Base-by-base conservation (phyloP, 257 asterid genomes). In the Solanum tacnaense region DNA sequence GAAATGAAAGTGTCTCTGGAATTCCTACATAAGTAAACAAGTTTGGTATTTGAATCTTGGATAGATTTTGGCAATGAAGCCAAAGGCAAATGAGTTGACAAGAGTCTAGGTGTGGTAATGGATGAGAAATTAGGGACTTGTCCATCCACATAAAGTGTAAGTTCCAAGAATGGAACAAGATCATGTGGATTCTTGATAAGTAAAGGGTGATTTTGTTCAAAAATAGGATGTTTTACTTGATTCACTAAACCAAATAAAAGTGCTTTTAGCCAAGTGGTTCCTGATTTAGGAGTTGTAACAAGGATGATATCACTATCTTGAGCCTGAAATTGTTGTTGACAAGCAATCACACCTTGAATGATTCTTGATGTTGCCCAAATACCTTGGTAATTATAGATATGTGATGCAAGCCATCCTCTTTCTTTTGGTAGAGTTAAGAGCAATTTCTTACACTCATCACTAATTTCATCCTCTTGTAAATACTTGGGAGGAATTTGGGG, bases 241-340 rank as follows among this genome's bases (percentile, higher is more conserved):
- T 88, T 88, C 5, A 84, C 21, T 25, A 84, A 21, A 44, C 72
- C 25, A 15, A 87, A 89, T 25, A 85, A 6, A n/a, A 89, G 31
- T 3, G 90, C 18, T 71, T 84, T 89, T 9, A 89, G 10, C 90
- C 90, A 87, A 3, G 39, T 85, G 7, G 87, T 87, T 71, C 89
- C 87, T 12, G 87, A 84, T 87, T 89, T 49, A 49, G 2, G 20
- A 49, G 18, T 13, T 49, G 58, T 49, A 49, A 15, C 58, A 49
- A 49, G 58, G 21, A 49, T 49, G 58, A 15, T 49, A 49, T 49
- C 58, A 49, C 21, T 49, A 15, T 49, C 58, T 49, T 49, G 58
- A 13, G 58, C 20, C 79, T 5, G 89, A 88, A 11, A 49, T 15
- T 49, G 58, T 27, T 71, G 41, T 29, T 85, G 89, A 12, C 56